phyloP scores from a whole-genome alignment of 495 filamentous ascomycete species.

The Ramalina peruviana region DNA sequence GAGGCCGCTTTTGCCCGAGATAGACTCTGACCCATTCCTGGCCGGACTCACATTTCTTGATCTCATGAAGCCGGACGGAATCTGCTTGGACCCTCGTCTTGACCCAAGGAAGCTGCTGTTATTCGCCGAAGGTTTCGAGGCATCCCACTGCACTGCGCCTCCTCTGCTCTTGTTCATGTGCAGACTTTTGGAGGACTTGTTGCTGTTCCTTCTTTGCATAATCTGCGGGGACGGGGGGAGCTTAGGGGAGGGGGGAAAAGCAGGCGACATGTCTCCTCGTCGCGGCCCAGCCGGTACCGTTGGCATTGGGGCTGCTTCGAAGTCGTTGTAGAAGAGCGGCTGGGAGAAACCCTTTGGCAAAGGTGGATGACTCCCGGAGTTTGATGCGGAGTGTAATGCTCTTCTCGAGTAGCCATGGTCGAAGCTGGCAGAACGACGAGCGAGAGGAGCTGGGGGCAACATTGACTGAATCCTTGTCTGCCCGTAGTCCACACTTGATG shows the following conservation, averaged over 20 bases:
- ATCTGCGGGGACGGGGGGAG: slow-evolving; percentile 7
- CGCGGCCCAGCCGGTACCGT: slow-evolving; percentile 73
- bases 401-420: slow-evolving; percentile 42
- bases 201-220: slow-evolving; percentile 45
- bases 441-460: slow-evolving; percentile 30
- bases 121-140: not conserved
- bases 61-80: slow-evolving; percentile 5
- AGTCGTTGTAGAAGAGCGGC: slow-evolving; percentile 34
- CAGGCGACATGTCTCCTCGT: slow-evolving; percentile 9
- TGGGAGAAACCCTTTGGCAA: slow-evolving; percentile 15
- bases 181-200: slow-evolving; percentile 45
- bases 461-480: slow-evolving; percentile 30
- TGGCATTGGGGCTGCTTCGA: slow-evolving; percentile 81
- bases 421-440: slow-evolving; percentile 63
- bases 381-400: slow-evolving; percentile 4
- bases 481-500: slow-evolving; percentile 47
- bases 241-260: no score
- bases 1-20: not conserved
- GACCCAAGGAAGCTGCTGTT: slow-evolving; percentile 1
- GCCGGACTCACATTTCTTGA: slow-evolving; percentile 5
- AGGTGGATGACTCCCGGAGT: slow-evolving; percentile 3
- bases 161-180: not conserved
- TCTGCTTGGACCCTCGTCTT: slow-evolving; percentile 2
- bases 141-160: slow-evolving; percentile 1
- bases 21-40: slow-evolving; percentile 4